phyloP scores from a whole-genome alignment of 352 stramenopile species.

The Thraustotheca clavata region DNA sequence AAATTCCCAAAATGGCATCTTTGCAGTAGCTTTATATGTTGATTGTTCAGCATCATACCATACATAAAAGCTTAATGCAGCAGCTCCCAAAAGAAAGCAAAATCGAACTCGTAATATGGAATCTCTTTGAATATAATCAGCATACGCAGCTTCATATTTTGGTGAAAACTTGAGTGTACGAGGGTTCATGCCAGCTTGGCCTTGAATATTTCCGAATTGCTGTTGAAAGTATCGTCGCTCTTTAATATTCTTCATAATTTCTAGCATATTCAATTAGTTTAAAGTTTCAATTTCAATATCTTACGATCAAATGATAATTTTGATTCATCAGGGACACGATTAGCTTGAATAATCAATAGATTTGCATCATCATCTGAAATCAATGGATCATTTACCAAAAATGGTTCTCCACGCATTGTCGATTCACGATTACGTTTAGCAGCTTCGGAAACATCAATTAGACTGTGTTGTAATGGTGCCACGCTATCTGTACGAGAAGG shows the following conservation, averaged over 20 bases:
- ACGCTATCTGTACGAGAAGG: neutral
- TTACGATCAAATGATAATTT: slow-evolving; percentile 42
- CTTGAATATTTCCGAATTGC: slow-evolving; percentile 73
- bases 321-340: slow-evolving; percentile 53
- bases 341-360: slow-evolving; percentile 52
- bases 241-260: slow-evolving; percentile 77
- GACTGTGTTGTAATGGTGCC: neutral
- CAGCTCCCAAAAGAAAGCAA: slow-evolving; percentile 48
- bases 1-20: slow-evolving; percentile 18
- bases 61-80: slow-evolving; percentile 49
- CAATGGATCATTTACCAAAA: slow-evolving; percentile 11
- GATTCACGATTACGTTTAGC: neutral
- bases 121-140: slow-evolving; percentile 38
- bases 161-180: slow-evolving; percentile 52
- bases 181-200: slow-evolving; percentile 60
- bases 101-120: slow-evolving; percentile 46
- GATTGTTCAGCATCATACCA: slow-evolving; percentile 24
- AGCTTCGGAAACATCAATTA: neutral
- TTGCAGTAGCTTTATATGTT: slow-evolving; percentile 18
- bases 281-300: neutral
- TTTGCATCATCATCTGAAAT: slow-evolving; percentile 38
- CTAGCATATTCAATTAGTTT: slow-evolving; percentile 19
- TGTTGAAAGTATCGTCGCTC: slow-evolving; percentile 66
- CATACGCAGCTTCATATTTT: slow-evolving; percentile 60
- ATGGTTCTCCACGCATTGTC: neutral